Conservation (phyloP, 139 green algal species). For the Volvox reticuliferus region DNA sequence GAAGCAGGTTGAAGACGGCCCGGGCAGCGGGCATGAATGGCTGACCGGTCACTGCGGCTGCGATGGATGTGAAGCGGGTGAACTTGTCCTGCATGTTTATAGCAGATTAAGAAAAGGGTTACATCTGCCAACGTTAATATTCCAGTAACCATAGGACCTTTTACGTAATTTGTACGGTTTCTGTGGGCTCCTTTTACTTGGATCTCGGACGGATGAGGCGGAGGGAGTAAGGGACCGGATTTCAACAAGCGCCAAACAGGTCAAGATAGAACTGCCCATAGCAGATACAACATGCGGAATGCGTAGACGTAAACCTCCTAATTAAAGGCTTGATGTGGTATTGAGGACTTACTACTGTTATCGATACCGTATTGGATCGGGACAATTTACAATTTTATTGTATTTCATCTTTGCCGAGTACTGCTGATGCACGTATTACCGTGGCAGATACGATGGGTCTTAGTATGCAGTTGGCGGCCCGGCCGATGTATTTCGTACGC, state of each 20-base stretch:
- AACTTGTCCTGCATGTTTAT: slow-evolving; percentile 44
- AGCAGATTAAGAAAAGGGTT: slow-evolving; percentile 19
- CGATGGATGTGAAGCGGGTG: slow-evolving; percentile 45
- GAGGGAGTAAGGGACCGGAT: background rate
- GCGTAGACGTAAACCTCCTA: too few relatives aligned
- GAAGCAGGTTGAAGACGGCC: slow-evolving; percentile 18
- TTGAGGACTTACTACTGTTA: background rate
- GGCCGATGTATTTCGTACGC: slow-evolving; percentile 22
- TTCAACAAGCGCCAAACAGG: too few relatives aligned
- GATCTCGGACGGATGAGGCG: background rate
- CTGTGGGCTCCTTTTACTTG: background rate
- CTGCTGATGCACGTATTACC: background rate
- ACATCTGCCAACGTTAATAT: background rate
- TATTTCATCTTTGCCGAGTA: background rate
- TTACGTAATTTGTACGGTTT: background rate
- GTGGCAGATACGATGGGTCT: slow-evolving; percentile 26
- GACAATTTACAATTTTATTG: background rate
- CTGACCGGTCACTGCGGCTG: slow-evolving; percentile 47
- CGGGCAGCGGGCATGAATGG: slow-evolving; percentile 14
- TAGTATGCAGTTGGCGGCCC: slow-evolving; percentile 39
- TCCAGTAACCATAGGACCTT: background rate
- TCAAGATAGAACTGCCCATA: too few relatives aligned
- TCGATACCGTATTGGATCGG: background rate
- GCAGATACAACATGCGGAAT: too few relatives aligned
- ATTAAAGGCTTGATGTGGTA: too few relatives aligned